A percentile compares a stretch with the other conserved stretches of the same genome.
These are phyloP conservation scores for Sphagnum fallax DNA, from an alignment of 228 moss, liverwort and hornwort species.

Conservation along the genomic window DNA sequence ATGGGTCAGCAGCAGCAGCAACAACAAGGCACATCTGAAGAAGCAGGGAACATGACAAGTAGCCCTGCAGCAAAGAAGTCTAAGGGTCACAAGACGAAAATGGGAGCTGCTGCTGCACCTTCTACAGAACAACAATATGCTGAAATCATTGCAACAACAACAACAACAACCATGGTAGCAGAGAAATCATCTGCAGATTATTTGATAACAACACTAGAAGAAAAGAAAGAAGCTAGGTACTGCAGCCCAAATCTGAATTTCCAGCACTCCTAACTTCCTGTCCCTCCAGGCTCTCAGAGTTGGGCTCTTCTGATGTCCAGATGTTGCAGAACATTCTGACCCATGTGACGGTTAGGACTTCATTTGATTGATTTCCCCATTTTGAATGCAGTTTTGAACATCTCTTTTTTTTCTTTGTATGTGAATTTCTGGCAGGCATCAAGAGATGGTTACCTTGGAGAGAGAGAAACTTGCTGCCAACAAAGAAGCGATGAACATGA, in stretches of 20 bases:
- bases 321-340: too few species aligned
- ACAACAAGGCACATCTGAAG: not conserved
- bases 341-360: too few species aligned
- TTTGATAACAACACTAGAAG: slow-evolving; percentile 4
- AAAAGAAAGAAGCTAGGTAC: slow-evolving; percentile 12
- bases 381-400: too few species aligned
- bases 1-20: not conserved
- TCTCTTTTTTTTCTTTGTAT: too few species aligned
- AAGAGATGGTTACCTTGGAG: slow-evolving; percentile 12
- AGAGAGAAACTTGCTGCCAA: slow-evolving; percentile 11
- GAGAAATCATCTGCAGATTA: slow-evolving; percentile 5
- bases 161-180: not conserved
- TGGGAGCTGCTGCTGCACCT: slow-evolving; percentile 2
- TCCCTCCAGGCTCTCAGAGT: too few species aligned
- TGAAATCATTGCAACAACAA: slow-evolving; percentile 3
- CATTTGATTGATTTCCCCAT: too few species aligned
- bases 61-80: not conserved
- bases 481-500: slow-evolving; percentile 9
- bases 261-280: too few species aligned
- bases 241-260: not conserved
- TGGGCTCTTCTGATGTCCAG: too few species aligned
- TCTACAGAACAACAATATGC: not conserved
- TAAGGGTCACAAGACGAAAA: slow-evolving; percentile 3
- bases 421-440: slow-evolving; percentile 3
- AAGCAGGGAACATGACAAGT: too few species aligned